A percentile compares a stretch with the other conserved stretches of the same genome.
These are phyloP conservation scores for Geranium incanum DNA, from an alignment of 441 rosid genomes.

Conservation along the genomic window DNA sequence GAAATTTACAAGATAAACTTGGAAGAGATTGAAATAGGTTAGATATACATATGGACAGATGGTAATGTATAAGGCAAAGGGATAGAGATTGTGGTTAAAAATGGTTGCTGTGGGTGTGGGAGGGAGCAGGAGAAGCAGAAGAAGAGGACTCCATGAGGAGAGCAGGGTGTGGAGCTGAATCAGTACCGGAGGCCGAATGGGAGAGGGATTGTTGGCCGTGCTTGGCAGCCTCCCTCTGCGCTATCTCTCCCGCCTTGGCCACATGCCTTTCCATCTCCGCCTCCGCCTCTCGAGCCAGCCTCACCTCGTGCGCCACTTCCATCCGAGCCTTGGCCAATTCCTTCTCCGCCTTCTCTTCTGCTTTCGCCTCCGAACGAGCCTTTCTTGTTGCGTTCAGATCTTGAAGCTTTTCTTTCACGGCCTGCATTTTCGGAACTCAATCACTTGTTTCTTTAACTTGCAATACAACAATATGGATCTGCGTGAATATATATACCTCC, in stretches of 20 bases:
- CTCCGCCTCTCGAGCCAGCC: slow-evolving; percentile 46
- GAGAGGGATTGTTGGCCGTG: slow-evolving; percentile 1
- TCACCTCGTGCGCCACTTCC: slow-evolving; percentile 42
- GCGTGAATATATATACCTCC: no score
- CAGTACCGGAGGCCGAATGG: not conserved
- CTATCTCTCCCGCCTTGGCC: slow-evolving; percentile 31
- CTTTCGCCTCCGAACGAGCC: slow-evolving; percentile 39
- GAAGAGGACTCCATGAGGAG: not conserved
- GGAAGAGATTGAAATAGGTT: no score
- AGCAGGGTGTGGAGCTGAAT: not conserved
- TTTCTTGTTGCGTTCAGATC: slow-evolving; percentile 34
- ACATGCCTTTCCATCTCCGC: slow-evolving; percentile 45
- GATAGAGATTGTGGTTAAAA: no score
- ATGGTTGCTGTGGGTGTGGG: not conserved
- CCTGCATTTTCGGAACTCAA: slow-evolving; percentile 30
- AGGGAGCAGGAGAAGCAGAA: not conserved
- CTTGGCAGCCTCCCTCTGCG: slow-evolving; percentile 24
- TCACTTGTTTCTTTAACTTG: no score
- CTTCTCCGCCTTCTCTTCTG: slow-evolving; percentile 45
- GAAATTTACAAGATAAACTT: no score
- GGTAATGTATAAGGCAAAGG: no score
- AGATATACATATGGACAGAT: no score
- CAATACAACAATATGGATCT: no score
- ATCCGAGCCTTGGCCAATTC: slow-evolving; percentile 35
- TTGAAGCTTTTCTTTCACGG: slow-evolving; percentile 33